Percentiles rank a stretch among this genome's conserved stretches.
These are phyloP conservation scores for Ascochyta rabiei DNA, from an alignment of 2,329 filamentous ascomycete species.

Conservation along the genomic window DNA sequence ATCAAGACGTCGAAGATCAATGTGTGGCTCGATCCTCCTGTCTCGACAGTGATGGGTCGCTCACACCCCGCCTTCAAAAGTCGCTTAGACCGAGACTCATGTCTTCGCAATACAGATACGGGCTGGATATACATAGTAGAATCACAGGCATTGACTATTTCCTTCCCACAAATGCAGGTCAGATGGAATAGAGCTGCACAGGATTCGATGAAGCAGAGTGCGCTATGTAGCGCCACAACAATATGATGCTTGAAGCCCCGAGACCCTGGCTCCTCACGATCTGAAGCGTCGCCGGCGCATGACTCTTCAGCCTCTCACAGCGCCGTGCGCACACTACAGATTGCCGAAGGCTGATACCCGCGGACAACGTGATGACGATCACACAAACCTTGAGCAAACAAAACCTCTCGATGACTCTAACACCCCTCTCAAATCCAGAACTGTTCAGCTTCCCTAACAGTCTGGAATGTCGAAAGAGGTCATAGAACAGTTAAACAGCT, in stretches of 20 bases:
- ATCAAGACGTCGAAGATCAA: constrained; percentile 33
- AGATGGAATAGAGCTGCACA: neutral
- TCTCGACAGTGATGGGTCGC: constrained; percentile 25
- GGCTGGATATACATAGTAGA: constrained; percentile 30
- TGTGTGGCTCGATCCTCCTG: constrained; percentile 26
- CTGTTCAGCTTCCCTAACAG: neutral
- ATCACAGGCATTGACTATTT: neutral
- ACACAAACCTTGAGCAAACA: constrained; percentile 18
- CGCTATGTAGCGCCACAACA: neutral
- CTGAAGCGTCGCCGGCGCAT: constrained; percentile 3
- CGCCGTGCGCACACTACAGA: constrained; percentile 3
- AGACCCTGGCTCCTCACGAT: constrained; percentile 15
- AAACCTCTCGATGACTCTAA: constrained; percentile 5
- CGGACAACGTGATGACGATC: constrained; percentile 20
- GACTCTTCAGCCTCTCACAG: neutral
- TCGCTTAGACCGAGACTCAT: constrained; percentile 42
- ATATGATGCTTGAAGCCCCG: neutral
- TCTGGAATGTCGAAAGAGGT: constrained; percentile 5
- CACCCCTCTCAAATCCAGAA: neutral
- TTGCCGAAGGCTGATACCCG: neutral
- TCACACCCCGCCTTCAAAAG: constrained; percentile 36
- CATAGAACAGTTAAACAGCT: constrained; percentile 8
- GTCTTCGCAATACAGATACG: constrained; percentile 48
- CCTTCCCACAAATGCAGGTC: neutral
- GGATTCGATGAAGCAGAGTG: neutral